Conservation (phyloP, 139 green algal species). For the Chlamydomonas urium region DNA sequence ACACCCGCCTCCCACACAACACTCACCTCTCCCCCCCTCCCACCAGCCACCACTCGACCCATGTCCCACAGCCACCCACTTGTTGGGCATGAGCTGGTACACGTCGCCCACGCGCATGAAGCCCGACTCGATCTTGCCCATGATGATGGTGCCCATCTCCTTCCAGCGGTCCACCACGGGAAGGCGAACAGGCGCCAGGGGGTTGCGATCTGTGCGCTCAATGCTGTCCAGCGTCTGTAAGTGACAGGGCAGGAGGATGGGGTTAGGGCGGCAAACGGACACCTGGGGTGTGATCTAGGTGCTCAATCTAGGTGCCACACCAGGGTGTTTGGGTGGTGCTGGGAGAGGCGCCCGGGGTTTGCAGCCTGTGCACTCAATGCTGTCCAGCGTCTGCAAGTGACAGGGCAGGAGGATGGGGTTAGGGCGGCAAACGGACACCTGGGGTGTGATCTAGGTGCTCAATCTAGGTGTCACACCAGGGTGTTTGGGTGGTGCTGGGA, state of each 20-base stretch:
- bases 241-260: neutral
- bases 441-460: no score
- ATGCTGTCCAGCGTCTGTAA: conserved; percentile 74
- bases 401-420: no score
- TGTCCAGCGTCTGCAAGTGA: conserved; percentile 65
- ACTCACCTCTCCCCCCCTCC: neutral
- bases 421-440: no score
- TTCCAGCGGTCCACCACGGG: conserved; percentile 95
- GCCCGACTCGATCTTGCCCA: conserved; percentile 95
- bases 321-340: no score
- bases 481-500: no score
- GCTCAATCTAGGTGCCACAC: no score
- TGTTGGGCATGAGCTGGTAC: conserved; percentile 95
- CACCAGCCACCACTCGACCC: neutral
- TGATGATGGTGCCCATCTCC: conserved; percentile 95
- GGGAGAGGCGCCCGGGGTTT: conserved; percentile 62
- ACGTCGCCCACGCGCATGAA: conserved; percentile 74
- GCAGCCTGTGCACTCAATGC: conserved; percentile 61
- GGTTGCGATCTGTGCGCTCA: conserved; percentile 54
- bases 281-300: no score
- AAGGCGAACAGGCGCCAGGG: conserved; percentile 79
- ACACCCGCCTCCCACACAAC: no score
- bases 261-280: no score
- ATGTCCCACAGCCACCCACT: conserved; percentile 36
- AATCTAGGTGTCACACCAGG: no score